Evolutionary conservation across 208 protist genomes (phyloP).

Genomic region (Leishmania gerbilli): DNA sequence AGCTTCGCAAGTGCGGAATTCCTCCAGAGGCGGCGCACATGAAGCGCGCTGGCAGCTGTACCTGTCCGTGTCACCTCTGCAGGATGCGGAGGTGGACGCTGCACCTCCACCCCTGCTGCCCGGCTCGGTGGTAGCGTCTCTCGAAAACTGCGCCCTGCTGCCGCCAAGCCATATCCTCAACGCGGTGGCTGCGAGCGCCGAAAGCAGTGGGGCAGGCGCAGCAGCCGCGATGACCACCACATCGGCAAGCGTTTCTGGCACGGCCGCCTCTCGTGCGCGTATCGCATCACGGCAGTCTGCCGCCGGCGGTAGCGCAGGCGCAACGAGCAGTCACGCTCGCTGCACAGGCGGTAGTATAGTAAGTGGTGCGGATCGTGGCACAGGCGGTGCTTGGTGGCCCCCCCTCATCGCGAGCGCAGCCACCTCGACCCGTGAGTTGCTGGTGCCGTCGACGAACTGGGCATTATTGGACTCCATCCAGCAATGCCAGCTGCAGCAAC

Average conservation of each 20-base stretch:
- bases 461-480: constrained; percentile 23
- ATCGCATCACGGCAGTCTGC: background rate
- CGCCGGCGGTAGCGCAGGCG: background rate
- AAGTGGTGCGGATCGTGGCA: constrained; percentile 2
- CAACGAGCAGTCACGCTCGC: background rate
- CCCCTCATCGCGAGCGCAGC: background rate
- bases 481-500: constrained; percentile 11
- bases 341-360: background rate
- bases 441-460: constrained; percentile 38
- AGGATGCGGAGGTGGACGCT: constrained; percentile 33
- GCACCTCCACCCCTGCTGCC: constrained; percentile 2
- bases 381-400: constrained; percentile 14
- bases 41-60: constrained; percentile 36
- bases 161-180: constrained; percentile 24
- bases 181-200: constrained; percentile 8
- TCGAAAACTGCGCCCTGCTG: constrained; percentile 14
- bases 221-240: background rate
- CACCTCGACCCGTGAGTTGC: constrained; percentile 2
- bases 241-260: background rate
- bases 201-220: constrained; percentile 1
- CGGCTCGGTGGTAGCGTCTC: constrained; percentile 5
- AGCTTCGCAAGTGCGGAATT: background rate
- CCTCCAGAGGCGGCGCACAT: background rate
- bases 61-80: constrained; percentile 60
- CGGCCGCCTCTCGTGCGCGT: background rate